These are phyloP conservation scores for Discostella stelligeroides DNA, from an alignment of 108 stramenopile species.

Conservation along the genomic window DNA sequence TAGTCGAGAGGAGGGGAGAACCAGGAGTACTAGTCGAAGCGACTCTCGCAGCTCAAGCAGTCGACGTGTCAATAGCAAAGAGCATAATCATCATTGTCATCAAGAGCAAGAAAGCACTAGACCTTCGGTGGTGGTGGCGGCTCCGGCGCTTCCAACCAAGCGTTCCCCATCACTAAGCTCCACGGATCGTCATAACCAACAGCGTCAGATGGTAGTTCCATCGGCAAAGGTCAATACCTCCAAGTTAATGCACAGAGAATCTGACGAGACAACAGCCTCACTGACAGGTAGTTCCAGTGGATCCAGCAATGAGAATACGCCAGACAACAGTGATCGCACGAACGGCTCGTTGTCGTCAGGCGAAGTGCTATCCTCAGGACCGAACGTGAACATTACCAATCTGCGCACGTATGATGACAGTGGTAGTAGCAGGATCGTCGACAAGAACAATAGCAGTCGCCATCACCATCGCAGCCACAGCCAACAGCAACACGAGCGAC, in stretches of 20 bases:
- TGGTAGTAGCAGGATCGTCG: background rate
- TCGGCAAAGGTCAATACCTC: background rate
- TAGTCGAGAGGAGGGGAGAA: background rate
- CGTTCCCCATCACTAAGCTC: background rate
- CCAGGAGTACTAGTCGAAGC: too few species aligned
- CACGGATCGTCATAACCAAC: background rate
- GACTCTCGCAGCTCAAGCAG: background rate
- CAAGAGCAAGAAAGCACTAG: background rate
- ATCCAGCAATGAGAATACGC: background rate
- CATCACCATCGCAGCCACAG: too few species aligned
- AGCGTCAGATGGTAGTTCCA: background rate
- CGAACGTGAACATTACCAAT: background rate
- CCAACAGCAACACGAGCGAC: conserved; percentile 2
- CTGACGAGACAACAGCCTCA: conserved; percentile 38
- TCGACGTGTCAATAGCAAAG: background rate
- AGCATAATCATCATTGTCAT: background rate
- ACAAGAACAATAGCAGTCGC: conserved; percentile 4
- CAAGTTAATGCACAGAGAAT: conserved; percentile 8
- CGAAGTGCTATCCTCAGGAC: conserved; percentile 1
- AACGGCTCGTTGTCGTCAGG: background rate
- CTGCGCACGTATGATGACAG: too few species aligned
- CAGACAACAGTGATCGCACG: conserved; percentile 1
- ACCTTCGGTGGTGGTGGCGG: background rate
- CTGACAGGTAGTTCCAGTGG: conserved; percentile 13
- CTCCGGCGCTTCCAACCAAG: background rate